These are phyloP conservation scores for Phytophthora ramorum DNA, from an alignment of 352 stramenopile genomes.

Conservation along the genomic window DNA sequence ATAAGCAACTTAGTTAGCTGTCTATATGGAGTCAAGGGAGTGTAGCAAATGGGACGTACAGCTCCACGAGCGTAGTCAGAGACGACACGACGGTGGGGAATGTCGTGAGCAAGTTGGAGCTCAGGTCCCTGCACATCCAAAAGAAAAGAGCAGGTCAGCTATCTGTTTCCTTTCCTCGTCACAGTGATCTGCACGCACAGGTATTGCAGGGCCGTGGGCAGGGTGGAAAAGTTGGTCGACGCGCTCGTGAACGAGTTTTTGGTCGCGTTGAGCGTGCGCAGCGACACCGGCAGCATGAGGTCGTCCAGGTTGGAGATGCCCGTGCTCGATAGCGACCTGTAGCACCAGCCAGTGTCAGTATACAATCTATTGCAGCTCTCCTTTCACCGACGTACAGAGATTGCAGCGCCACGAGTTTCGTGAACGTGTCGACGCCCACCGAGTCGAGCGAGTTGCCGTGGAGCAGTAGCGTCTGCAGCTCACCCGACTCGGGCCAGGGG, in stretches of 20 bases:
- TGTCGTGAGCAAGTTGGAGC: constrained; percentile 56
- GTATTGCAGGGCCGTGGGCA: constrained; percentile 49
- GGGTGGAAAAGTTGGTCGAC: constrained; percentile 55
- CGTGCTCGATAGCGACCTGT: constrained; percentile 56
- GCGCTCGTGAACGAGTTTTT: constrained; percentile 59
- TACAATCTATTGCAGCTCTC: background rate
- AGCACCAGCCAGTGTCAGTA: constrained; percentile 9
- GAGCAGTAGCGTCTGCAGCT: constrained; percentile 68
- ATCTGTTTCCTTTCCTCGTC: background rate
- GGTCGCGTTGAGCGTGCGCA: constrained; percentile 60
- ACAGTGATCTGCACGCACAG: constrained; percentile 44
- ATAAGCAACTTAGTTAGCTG: constrained; percentile 2
- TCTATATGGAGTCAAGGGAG: background rate
- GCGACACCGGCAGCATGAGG: constrained; percentile 45
- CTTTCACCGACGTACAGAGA: constrained; percentile 47
- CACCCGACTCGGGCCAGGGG: constrained; percentile 50
- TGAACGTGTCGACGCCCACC: constrained; percentile 51
- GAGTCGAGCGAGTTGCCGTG: constrained; percentile 54
- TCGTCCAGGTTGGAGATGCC: constrained; percentile 54
- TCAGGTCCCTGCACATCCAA: constrained; percentile 53
- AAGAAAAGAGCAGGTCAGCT: background rate
- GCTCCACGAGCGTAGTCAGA: constrained; percentile 52
- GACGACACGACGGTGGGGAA: constrained; percentile 55
- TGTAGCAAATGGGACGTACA: constrained; percentile 44
- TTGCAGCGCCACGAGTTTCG: constrained; percentile 51